Conservation (phyloP, 805 yeast genomes). For the Zygosaccharomyces gambellarensis region DNA sequence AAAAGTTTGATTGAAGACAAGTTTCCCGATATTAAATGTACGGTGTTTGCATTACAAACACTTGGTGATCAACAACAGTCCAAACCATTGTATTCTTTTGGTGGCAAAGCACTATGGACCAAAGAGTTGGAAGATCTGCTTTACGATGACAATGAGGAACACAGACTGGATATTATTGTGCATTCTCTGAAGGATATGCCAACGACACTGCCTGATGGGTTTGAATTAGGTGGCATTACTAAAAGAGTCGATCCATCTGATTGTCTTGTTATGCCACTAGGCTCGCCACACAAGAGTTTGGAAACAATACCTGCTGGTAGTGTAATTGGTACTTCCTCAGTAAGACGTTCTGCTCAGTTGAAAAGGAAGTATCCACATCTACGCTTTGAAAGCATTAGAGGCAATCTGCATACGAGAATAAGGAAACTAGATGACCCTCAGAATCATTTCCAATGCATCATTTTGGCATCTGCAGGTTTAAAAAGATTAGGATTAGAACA, state of each 20-base stretch:
- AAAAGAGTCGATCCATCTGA: constrained; percentile 91
- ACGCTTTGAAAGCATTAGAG: constrained; percentile 78
- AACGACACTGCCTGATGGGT: constrained; percentile 82
- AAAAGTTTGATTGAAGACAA: constrained; percentile 51
- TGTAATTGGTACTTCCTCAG: constrained; percentile 90
- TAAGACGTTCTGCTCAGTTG: constrained; percentile 89
- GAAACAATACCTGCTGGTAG: constrained; percentile 78
- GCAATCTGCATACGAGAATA: constrained; percentile 76
- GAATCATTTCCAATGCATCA: constrained; percentile 62
- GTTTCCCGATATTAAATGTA: constrained; percentile 65
- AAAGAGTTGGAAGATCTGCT: constrained; percentile 83
- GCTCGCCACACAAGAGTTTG: constrained; percentile 58
- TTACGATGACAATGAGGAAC: constrained; percentile 55
- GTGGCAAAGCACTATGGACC: constrained; percentile 96
- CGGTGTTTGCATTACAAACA: constrained; percentile 75
- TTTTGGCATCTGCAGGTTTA: constrained; percentile 91
- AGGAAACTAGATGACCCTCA: constrained; percentile 70
- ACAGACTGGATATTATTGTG: constrained; percentile 79
- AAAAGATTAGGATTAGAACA: constrained; percentile 64
- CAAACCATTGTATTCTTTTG: constrained; percentile 87
- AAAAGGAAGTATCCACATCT: constrained; percentile 72
- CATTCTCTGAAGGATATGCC: constrained; percentile 94
- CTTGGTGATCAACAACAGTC: constrained; percentile 85
- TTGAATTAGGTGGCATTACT: constrained; percentile 81
- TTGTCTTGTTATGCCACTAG: constrained; percentile 71